Evolutionary conservation across 2,329 filamentous ascomycete genomes (phyloP).

Genomic region (Neopestalotiopsis sp.): DNA sequence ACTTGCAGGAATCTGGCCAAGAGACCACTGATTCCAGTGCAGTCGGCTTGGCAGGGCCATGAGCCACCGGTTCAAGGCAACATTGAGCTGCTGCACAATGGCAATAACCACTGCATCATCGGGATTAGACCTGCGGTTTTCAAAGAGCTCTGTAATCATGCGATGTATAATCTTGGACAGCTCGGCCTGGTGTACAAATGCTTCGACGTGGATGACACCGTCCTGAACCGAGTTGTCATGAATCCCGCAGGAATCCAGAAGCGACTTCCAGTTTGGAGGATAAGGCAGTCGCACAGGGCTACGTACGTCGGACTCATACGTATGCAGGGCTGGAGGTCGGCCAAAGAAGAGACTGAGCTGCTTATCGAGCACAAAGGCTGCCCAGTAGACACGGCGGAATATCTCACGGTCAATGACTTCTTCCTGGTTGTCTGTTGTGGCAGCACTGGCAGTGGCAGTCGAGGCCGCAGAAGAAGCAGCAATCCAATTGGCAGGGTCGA

Average conservation of each 20-base stretch:
- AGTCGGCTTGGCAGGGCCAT: slow-evolving; percentile 50
- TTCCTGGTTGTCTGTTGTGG: slow-evolving; percentile 11
- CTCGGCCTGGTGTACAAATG: slow-evolving; percentile 53
- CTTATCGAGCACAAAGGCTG: slow-evolving; percentile 55
- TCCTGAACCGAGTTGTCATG: slow-evolving; percentile 54
- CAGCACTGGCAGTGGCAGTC: too few relatives aligned
- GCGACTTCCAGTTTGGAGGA: slow-evolving; percentile 51
- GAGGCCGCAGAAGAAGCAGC: slow-evolving; percentile 33
- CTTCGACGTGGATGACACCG: slow-evolving; percentile 47
- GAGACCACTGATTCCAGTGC: slow-evolving; percentile 58
- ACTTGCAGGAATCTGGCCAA: slow-evolving; percentile 49
- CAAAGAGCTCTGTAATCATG: slow-evolving; percentile 57
- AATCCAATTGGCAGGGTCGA: slow-evolving; percentile 57
- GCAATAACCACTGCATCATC: slow-evolving; percentile 48
- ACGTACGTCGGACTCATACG: slow-evolving; percentile 53
- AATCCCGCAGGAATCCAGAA: slow-evolving; percentile 52
- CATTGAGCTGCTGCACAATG: slow-evolving; percentile 50
- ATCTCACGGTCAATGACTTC: slow-evolving; percentile 56
- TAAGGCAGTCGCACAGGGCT: slow-evolving; percentile 55
- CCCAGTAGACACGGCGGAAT: slow-evolving; percentile 55
- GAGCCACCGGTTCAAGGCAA: slow-evolving; percentile 52
- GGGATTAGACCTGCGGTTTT: slow-evolving; percentile 49
- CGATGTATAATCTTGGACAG: slow-evolving; percentile 54
- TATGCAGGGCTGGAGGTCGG: slow-evolving; percentile 54
- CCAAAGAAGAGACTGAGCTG: slow-evolving; percentile 58